Evolutionary conservation across 768 basidiomycete species (phyloP).

Genomic region (Amanita inopinata): DNA sequence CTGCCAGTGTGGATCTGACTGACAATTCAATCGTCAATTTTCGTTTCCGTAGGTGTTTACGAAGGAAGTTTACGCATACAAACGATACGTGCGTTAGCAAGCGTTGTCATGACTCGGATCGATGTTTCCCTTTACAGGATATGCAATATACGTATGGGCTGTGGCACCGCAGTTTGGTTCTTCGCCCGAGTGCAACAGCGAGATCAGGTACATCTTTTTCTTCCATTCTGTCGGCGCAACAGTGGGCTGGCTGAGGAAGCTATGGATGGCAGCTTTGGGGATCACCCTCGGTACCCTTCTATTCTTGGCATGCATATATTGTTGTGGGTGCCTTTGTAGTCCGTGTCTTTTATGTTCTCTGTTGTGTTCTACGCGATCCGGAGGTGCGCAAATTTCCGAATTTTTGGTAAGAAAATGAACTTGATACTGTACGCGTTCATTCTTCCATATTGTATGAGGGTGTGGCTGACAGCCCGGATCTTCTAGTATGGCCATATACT

Average conservation of each 20-base stretch:
- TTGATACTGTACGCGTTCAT: too few relatives aligned
- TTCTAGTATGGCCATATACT: too few relatives aligned
- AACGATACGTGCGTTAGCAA: background rate
- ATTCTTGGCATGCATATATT: too few relatives aligned
- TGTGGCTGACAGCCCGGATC: too few relatives aligned
- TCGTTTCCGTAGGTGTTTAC: too few relatives aligned
- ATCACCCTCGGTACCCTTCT: background rate
- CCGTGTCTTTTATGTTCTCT: too few relatives aligned
- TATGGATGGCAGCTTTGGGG: conserved; percentile 10
- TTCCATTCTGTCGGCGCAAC: conserved; percentile 8
- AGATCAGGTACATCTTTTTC: conserved; percentile 8
- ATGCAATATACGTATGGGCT: conserved; percentile 10
- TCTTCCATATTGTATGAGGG: too few relatives aligned
- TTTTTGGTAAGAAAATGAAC: too few relatives aligned
- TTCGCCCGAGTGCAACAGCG: background rate
- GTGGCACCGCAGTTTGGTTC: conserved; percentile 5
- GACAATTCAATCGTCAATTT: too few relatives aligned
- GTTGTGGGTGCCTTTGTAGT: too few relatives aligned
- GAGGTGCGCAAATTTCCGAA: too few relatives aligned
- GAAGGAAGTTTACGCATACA: background rate
- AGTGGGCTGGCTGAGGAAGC: conserved; percentile 6
- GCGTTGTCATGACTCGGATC: background rate
- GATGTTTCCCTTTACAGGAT: conserved; percentile 8
- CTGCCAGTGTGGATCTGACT: background rate
- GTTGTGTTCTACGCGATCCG: too few relatives aligned